Evolutionary conservation across 2,329 filamentous ascomycete species (phyloP).

Genomic region (Apiospora pterosperma): DNA sequence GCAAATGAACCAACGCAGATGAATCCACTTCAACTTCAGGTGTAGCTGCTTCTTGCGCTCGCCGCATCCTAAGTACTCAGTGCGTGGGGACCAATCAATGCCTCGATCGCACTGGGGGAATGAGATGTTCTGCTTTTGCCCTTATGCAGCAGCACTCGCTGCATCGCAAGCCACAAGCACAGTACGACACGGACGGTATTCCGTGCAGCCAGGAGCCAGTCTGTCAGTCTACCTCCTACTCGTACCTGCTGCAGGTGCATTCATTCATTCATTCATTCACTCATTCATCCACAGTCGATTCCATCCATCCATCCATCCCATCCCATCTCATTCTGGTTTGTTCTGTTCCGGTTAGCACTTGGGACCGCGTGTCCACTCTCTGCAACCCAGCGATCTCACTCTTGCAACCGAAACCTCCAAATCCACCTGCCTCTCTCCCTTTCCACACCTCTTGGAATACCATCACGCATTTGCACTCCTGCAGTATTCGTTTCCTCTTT

Average conservation of each 20-base stretch:
- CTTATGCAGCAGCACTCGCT: background rate
- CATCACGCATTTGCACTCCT: slow-evolving; percentile 8
- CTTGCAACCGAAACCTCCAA: slow-evolving; percentile 7
- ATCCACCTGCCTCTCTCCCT: slow-evolving; percentile 7
- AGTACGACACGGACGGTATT: background rate
- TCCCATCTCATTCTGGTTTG: background rate
- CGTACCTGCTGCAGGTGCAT: background rate
- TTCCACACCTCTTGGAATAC: slow-evolving; percentile 9
- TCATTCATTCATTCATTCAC: background rate
- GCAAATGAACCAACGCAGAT: slow-evolving; percentile 1
- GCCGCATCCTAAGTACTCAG: background rate
- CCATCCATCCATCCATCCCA: too few species aligned
- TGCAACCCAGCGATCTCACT: slow-evolving; percentile 6
- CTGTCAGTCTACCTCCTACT: too few species aligned
- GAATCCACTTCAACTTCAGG: background rate
- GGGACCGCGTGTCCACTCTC: slow-evolving; percentile 6
- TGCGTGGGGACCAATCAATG: background rate
- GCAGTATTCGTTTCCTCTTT: slow-evolving; percentile 6
- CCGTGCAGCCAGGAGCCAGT: background rate
- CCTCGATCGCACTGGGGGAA: background rate
- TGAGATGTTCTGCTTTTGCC: background rate
- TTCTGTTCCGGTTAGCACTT: slow-evolving; percentile 1
- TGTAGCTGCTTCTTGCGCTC: background rate
- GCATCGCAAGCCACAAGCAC: background rate
- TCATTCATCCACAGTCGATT: background rate